These are phyloP conservation scores for Inonotus obliquus DNA, from an alignment of 1,284 basidiomycete genomes.

Conservation along the genomic window DNA sequence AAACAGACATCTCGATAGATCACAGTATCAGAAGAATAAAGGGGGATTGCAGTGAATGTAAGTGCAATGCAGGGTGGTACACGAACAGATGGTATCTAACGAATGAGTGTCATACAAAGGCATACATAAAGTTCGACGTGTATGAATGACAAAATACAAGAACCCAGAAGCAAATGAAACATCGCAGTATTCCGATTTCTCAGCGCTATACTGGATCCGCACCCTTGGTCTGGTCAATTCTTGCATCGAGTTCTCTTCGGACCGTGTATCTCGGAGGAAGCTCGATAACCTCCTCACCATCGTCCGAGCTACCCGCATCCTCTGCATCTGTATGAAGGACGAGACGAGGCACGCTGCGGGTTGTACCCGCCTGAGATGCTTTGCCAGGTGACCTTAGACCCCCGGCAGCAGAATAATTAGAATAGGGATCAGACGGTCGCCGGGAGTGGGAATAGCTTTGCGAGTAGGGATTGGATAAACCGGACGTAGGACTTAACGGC, in stretches of 20 bases:
- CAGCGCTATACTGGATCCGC: not conserved
- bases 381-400: not conserved
- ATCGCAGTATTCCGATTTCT: not conserved
- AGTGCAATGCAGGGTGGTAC: not conserved
- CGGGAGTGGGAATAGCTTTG: conserved; percentile 1
- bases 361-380: conserved; percentile 44
- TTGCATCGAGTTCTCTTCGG: conserved; percentile 31
- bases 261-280: conserved; percentile 71
- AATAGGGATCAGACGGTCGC: conserved; percentile 3
- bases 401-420: not conserved
- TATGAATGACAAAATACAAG: not conserved
- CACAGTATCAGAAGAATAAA: not conserved
- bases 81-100: not conserved
- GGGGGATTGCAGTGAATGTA: not conserved
- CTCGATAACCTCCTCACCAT: conserved; percentile 58
- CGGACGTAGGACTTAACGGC: conserved; percentile 2
- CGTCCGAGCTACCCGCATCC: conserved; percentile 46
- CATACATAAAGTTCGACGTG: not conserved
- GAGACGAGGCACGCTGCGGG: conserved; percentile 45
- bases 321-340: conserved; percentile 67
- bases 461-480: conserved; percentile 1
- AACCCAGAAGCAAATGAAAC: not conserved
- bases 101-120: conserved; percentile 2
- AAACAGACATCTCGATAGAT: not conserved
- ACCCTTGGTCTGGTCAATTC: not conserved